phyloP scores from a whole-genome alignment of 208 protist genomes.

The Crithidia fasciculata region DNA sequence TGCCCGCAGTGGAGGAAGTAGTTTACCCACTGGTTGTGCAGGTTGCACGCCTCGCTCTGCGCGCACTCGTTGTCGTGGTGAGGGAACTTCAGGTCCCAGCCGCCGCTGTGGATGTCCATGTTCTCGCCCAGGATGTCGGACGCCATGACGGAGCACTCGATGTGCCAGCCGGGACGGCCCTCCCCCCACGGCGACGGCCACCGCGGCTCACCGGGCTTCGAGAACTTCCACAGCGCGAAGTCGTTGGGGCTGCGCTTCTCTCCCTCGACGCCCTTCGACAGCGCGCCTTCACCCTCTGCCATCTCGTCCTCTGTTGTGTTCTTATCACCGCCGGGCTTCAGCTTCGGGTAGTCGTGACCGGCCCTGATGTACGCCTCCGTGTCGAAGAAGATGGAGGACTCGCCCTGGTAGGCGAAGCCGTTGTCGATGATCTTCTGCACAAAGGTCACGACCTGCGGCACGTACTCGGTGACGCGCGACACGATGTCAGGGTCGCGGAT shows the following conservation, averaged over 20 bases:
- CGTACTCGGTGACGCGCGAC: constrained; percentile 98
- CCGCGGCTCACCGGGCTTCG: constrained; percentile 92
- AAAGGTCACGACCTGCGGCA: constrained; percentile 95
- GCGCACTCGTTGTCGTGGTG: constrained; percentile 99
- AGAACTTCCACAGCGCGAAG: constrained; percentile 99
- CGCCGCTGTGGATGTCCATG: constrained; percentile 98
- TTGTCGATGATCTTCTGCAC: constrained; percentile 96
- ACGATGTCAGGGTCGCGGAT: constrained; percentile 92
- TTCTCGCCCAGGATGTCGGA: constrained; percentile 90
- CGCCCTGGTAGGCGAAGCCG: constrained; percentile 94
- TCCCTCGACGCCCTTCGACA: constrained; percentile 50
- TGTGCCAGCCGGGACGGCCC: constrained; percentile 99
- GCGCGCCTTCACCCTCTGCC: constrained; percentile 91
- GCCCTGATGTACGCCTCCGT: constrained; percentile 81
- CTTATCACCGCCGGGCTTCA: constrained; percentile 60
- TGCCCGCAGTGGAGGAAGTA: constrained; percentile 98
- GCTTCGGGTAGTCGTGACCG: constrained; percentile 95
- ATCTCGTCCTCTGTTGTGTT: constrained; percentile 89
- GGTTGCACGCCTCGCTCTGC: constrained; percentile 93
- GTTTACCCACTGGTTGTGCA: constrained; percentile 96
- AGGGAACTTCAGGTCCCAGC: constrained; percentile 99
- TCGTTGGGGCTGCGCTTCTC: constrained; percentile 94
- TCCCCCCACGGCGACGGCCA: constrained; percentile 94
- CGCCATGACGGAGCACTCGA: constrained; percentile 99
- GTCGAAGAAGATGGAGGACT: constrained; percentile 97